Evolutionary conservation across 176 grass and related monocot species (phyloP).

Genomic region (Tillandsia fasciculata): DNA sequence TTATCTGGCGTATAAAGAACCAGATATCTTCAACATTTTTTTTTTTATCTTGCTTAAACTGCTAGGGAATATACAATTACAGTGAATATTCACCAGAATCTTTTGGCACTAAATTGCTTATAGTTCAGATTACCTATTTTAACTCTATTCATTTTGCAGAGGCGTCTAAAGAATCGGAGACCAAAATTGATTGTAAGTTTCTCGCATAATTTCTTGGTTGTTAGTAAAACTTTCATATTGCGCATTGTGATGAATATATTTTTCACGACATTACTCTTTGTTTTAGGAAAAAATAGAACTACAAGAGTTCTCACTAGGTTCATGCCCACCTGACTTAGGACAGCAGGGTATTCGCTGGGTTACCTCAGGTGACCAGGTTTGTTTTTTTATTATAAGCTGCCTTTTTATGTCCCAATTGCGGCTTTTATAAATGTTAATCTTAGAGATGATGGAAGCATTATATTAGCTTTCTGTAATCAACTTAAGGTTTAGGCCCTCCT

Average conservation of each 20-base stretch:
- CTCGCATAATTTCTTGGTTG: not conserved
- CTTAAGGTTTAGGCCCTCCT: no score
- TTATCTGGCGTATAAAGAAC: not conserved
- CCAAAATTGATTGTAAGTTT: conserved; percentile 86
- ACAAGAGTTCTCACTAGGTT: conserved; percentile 79
- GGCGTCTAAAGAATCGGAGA: conserved; percentile 61
- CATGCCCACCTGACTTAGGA: conserved; percentile 75
- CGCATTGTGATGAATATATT: conserved; percentile 18
- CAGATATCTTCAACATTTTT: not conserved
- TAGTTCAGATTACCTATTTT: conserved; percentile 15
- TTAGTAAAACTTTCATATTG: conserved; percentile 12
- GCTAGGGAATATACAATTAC: not conserved
- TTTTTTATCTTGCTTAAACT: not conserved
- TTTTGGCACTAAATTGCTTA: not conserved
- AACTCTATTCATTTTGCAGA: conserved; percentile 43
- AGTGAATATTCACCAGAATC: conserved; percentile 2
- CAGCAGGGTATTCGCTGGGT: conserved; percentile 71
- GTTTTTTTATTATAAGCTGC: conserved; percentile 15
- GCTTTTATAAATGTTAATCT: not conserved
- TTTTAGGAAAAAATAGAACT: conserved; percentile 90
- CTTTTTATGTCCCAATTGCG: not conserved
- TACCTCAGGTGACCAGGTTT: conserved; percentile 63
- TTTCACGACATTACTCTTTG: conserved; percentile 19
- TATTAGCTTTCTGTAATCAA: not conserved
- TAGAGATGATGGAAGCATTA: not conserved